Conservation (phyloP, 805 yeast species). For the Monosporozyma aquatica region DNA sequence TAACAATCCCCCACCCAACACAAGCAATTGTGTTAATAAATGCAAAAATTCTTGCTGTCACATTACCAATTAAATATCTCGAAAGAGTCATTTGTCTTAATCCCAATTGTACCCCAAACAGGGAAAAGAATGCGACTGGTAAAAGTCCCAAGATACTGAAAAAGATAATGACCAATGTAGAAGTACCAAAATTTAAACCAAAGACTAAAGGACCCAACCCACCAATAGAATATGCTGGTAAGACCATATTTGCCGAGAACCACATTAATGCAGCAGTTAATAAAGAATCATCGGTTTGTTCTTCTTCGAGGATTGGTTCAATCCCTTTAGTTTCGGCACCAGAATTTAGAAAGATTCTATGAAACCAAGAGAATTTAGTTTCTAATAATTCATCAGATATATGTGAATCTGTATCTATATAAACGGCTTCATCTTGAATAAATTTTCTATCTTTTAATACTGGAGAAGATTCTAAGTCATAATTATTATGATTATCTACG, state of each 20-base stretch:
- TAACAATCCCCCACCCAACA: slow-evolving; percentile 93
- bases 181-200: slow-evolving; percentile 65
- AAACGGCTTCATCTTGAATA: neutral
- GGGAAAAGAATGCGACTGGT: slow-evolving; percentile 76
- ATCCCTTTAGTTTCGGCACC: slow-evolving; percentile 64
- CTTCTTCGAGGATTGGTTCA: slow-evolving; percentile 71
- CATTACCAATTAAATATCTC: slow-evolving; percentile 67
- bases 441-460: slow-evolving; percentile 1
- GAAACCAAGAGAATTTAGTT: slow-evolving; percentile 16
- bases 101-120: slow-evolving; percentile 78
- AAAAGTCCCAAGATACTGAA: slow-evolving; percentile 64
- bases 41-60: slow-evolving; percentile 68
- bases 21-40: slow-evolving; percentile 73
- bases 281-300: slow-evolving; percentile 57
- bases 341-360: slow-evolving; percentile 20
- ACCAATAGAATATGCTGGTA: slow-evolving; percentile 77
- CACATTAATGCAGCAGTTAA: slow-evolving; percentile 78
- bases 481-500: neutral
- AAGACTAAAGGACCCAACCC: slow-evolving; percentile 56
- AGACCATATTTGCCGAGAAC: slow-evolving; percentile 82
- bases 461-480: neutral
- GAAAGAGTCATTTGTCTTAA: slow-evolving; percentile 81
- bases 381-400: slow-evolving; percentile 8
- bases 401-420: slow-evolving; percentile 6
- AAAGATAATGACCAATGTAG: slow-evolving; percentile 57